A percentile compares a stretch with the other conserved stretches of the same genome.
Conservation (phyloP, 1,284 basidiomycete species). For the Boletellus sp. region DNA sequence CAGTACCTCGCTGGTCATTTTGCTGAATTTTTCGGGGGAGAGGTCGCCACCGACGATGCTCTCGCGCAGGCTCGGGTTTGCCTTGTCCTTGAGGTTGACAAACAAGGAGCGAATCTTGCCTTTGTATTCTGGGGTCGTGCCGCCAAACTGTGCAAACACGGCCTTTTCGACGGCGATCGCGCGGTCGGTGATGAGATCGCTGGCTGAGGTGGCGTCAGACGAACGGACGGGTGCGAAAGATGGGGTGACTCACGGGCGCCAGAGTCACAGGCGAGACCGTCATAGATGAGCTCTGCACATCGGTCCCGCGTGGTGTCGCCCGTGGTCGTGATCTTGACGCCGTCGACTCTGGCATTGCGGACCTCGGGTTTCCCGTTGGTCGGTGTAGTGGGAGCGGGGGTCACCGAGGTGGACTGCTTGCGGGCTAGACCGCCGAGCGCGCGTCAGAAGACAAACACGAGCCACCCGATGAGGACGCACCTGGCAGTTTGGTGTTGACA, state of each 20-base stretch:
- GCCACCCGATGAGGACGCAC: conserved; percentile 24
- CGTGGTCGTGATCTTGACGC: conserved; percentile 52
- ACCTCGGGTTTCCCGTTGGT: conserved; percentile 41
- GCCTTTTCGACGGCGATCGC: conserved; percentile 62
- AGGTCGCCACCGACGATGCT: conserved; percentile 84
- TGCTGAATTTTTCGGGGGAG: conserved; percentile 64
- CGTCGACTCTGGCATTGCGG: conserved; percentile 69
- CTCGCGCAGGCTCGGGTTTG: conserved; percentile 84
- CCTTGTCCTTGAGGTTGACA: conserved; percentile 93
- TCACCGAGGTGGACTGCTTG: conserved; percentile 28
- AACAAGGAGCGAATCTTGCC: conserved; percentile 87
- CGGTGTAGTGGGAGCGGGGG: conserved; percentile 37
- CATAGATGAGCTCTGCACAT: conserved; percentile 88
- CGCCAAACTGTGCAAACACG: conserved; percentile 48
- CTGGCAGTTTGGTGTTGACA: conserved; percentile 25
- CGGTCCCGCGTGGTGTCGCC: conserved; percentile 82
- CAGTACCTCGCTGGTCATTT: conserved; percentile 79
- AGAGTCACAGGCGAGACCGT: conserved; percentile 83
- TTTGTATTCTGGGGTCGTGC: conserved; percentile 55
- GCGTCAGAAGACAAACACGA: not conserved
- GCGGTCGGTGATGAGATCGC: conserved; percentile 56
- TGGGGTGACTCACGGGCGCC: conserved; percentile 67
- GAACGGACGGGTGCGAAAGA: not conserved
- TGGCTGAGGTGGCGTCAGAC: conserved; percentile 40
- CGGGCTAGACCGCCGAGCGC: conserved; percentile 11